Evolutionary conservation across 768 basidiomycete species (phyloP), one percentile per base, ranked within the genome.

Genomic region (Xerocomellus intermedius): DNA sequence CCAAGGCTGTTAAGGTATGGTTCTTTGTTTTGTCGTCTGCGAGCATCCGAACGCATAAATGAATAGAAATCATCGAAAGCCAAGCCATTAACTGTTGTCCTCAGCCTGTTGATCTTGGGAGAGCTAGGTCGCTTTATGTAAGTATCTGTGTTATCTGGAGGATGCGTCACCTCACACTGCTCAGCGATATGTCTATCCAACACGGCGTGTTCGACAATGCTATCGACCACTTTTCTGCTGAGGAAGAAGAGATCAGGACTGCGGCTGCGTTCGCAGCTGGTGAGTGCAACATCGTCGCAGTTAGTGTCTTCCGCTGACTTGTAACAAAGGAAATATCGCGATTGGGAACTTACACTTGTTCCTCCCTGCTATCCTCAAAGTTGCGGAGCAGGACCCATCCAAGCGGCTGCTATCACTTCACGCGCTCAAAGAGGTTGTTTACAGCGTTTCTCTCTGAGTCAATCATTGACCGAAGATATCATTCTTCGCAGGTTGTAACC

Each of bases 241-340:
- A 90, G 36, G 83, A 89, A 54, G 95, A 98, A 68, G 92, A 96
- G 42, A 79, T 93, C 14, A 81, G 94, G 42, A 83, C 90, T 33
- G 92, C 95, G 35, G 95, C 96, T 35, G 93, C 97, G 0, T 98
- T 98, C 64, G 92, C 97, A 48, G 91, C 91, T 33, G 93, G 93
- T 87, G 63, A 55, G 80, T 65, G 21, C 30, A 47, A 17, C 5
- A 16, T 42, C 8, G 37, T 41, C 48, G 19, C 36, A 12, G 7
- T 26, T 16, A 3, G 8, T 17, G 19, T 32, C 13, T 39, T 32
- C 35, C 9, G 14, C 46, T 57, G 19, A 58, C 22, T 24, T 47
- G 24, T 43, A 8, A 24, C 32, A n/a, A 55, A 89, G 94, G 95
- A 36, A 98, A 98, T 68, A 91, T 99, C 47, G 91, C 95, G 13